These are phyloP conservation scores for Fusarium transvaalense DNA, from an alignment of 2,329 filamentous ascomycete genomes.

Conservation along the genomic window DNA sequence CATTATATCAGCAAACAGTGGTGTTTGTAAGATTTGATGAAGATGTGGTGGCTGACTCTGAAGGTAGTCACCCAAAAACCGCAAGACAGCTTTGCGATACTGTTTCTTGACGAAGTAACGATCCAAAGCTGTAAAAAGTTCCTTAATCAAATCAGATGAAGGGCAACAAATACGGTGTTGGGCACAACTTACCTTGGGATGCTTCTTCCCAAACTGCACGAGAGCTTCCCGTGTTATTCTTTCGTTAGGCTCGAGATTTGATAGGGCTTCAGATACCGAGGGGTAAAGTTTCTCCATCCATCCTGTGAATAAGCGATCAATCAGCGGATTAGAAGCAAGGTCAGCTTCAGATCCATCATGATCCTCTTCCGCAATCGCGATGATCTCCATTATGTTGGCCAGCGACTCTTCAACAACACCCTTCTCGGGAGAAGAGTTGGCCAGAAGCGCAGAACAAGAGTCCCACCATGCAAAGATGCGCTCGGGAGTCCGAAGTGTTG, in stretches of 20 bases:
- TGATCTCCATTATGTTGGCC: conserved; percentile 72
- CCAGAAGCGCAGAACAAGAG: conserved; percentile 51
- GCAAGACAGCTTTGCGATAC: conserved; percentile 73
- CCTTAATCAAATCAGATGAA: conserved; percentile 55
- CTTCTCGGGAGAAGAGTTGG: conserved; percentile 71
- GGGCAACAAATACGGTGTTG: not conserved
- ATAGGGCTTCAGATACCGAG: conserved; percentile 54
- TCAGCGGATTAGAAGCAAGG: conserved; percentile 62
- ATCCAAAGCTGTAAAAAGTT: conserved; percentile 75
- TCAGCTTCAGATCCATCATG: conserved; percentile 59
- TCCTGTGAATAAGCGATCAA: conserved; percentile 66
- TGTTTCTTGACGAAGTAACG: conserved; percentile 73
- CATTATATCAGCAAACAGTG: conserved; percentile 77
- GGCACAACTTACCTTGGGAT: conserved; percentile 64
- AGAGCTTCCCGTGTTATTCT: conserved; percentile 65
- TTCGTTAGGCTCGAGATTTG: conserved; percentile 60
- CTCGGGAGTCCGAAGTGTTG: conserved; percentile 71
- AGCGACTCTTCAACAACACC: conserved; percentile 73
- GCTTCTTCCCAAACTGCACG: conserved; percentile 73
- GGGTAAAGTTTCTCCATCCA: conserved; percentile 67
- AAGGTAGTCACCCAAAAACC: conserved; percentile 78
- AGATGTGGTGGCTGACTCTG: conserved; percentile 83
- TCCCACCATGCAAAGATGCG: conserved; percentile 81
- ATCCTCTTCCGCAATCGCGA: conserved; percentile 72
- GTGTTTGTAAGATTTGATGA: conserved; percentile 77